Base-by-base conservation (phyloP, 352 stramenopile genomes). In the Plasmopara viticola region DNA sequence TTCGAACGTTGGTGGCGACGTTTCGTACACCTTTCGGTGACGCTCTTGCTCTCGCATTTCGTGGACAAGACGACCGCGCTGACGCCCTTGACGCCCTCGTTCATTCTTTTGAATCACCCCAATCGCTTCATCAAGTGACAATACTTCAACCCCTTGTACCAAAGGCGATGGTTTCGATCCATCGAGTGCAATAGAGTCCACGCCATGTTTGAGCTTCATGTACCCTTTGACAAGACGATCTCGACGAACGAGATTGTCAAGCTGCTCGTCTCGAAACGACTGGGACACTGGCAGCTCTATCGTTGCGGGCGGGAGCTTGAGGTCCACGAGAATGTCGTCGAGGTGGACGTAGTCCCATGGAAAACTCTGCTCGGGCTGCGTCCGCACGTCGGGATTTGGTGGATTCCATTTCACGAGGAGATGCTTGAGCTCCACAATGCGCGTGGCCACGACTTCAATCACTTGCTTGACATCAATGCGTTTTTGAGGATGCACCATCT, bases 291-390 rank as follows among this genome's bases (percentile, higher is more conserved):
- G 71, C 0, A 97, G 68, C 51, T 97, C 91, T 18, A 98, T 65
- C 28, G 87, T 94, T 58, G 95, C 84, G 3, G 91, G 90, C 8
- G 91, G 78, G 18, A 97, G 71, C 63, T 97, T 97, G 28, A 98
- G 72, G 57, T 98, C 93, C 39, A 95, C 86, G 18, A 98, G 71
- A 35, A 96, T 88, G 44, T 93, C 77, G 64, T 96, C 89, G 15
- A 98, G 55, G 50, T 97, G 90, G 28, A 97, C 83, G 59, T 97
- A 97, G 58, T 97, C 89, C 92, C 92, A 98, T 0, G 94, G 84
- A 55, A 98, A 97, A 49, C 81, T 85, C 14, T 82, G 70, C 51
- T 97, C 87, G 0, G 70, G 69, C 25, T 76, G 70, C 15, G 72
- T 87, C 33, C 65, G 57, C 20, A 97, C 78, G 52, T 96, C 90